These are phyloP conservation scores for Gossypium mustelinum DNA, from an alignment of 345 rosid species.

Conservation along the genomic window DNA sequence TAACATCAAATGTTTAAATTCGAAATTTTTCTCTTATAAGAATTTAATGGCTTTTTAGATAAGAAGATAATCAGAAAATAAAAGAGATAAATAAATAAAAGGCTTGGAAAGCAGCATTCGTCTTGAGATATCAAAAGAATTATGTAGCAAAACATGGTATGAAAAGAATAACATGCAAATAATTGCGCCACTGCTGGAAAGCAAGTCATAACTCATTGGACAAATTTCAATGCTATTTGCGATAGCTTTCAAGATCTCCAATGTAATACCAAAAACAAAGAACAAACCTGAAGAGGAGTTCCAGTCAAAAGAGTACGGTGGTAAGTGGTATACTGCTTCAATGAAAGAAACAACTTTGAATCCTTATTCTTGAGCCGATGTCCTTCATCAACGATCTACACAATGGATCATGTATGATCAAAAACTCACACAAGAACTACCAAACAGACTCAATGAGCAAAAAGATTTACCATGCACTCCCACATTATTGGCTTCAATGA, in stretches of 20 bases:
- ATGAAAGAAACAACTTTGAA: slow-evolving; percentile 82
- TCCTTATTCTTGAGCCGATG: slow-evolving; percentile 99
- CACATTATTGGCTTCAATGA: slow-evolving; percentile 87
- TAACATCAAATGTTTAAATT: background rate
- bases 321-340: slow-evolving; percentile 82
- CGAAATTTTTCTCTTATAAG: background rate
- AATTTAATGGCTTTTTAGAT: slow-evolving; percentile 1
- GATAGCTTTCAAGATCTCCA: background rate
- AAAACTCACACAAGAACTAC: slow-evolving; percentile 14
- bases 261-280: slow-evolving; percentile 14
- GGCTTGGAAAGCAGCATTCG: background rate
- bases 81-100: background rate
- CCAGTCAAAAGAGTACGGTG: slow-evolving; percentile 98
- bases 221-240: background rate
- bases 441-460: slow-evolving; percentile 13
- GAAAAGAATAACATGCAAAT: background rate
- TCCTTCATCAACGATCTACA: slow-evolving; percentile 99
- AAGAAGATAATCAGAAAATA: background rate
- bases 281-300: slow-evolving; percentile 95
- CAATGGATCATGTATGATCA: slow-evolving; percentile 25
- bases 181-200: background rate
- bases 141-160: background rate
- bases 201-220: background rate
- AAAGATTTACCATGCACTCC: slow-evolving; percentile 87
- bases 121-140: background rate